Conservation (phyloP, 768 basidiomycete species). For the Suillus discolor region DNA sequence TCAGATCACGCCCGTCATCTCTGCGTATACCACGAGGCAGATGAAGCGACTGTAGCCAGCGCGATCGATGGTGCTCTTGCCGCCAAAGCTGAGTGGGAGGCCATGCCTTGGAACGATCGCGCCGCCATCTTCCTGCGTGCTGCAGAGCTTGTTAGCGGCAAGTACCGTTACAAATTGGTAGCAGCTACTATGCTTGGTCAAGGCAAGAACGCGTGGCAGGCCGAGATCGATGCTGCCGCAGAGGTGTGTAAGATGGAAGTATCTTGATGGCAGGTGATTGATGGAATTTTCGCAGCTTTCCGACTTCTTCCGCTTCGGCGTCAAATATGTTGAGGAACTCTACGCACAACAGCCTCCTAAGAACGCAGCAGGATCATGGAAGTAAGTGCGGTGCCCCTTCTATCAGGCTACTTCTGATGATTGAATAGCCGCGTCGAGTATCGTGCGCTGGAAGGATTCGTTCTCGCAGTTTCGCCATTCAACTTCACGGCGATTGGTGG, state of each 20-base stretch:
- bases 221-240: slow-evolving; percentile 98
- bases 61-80: slow-evolving; percentile 89
- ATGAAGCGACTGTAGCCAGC: slow-evolving; percentile 65
- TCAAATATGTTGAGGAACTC: slow-evolving; percentile 95
- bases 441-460: slow-evolving; percentile 97
- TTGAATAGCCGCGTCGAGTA: slow-evolving; percentile 85
- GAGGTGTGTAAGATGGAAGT: slow-evolving; percentile 60
- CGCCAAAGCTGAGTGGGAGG: slow-evolving; percentile 90
- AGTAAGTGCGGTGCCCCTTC: slow-evolving; percentile 57
- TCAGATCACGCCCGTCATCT: slow-evolving; percentile 83
- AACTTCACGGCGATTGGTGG: slow-evolving; percentile 99
- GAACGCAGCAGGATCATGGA: slow-evolving; percentile 90
- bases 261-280: slow-evolving; percentile 7
- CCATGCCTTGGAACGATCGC: slow-evolving; percentile 93
- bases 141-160: slow-evolving; percentile 92
- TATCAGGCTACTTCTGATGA: slow-evolving; percentile 11
- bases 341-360: slow-evolving; percentile 88
- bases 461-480: slow-evolving; percentile 96
- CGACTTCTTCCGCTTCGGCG: slow-evolving; percentile 96
- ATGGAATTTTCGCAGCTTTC: slow-evolving; percentile 49
- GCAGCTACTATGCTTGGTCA: slow-evolving; percentile 98
- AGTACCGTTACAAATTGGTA: slow-evolving; percentile 93
- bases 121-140: slow-evolving; percentile 99
- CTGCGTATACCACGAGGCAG: slow-evolving; percentile 88
- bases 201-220: slow-evolving; percentile 99